phyloP scores from a whole-genome alignment of 228 moss, liverwort and hornwort species.

The Sphagnum magellanicum region DNA sequence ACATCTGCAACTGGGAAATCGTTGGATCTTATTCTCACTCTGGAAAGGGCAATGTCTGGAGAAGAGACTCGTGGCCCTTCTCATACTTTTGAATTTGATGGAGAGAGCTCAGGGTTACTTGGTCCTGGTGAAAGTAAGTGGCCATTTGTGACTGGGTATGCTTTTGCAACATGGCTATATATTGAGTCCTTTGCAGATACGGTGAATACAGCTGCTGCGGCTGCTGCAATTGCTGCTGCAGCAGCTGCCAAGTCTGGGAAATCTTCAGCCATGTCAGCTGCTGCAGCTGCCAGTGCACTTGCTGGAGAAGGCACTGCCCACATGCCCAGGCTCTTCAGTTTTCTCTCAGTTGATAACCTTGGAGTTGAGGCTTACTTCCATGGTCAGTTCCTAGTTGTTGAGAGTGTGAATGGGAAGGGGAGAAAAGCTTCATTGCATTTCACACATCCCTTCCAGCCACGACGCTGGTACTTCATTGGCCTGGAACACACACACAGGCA shows the following conservation, averaged over 20 bases:
- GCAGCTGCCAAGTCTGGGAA: constrained; percentile 85
- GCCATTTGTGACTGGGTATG: constrained; percentile 86
- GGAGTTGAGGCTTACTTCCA: constrained; percentile 92
- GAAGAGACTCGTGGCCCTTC: constrained; percentile 85
- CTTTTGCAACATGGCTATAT: constrained; percentile 83
- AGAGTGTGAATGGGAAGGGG: constrained; percentile 78
- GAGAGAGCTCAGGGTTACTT: constrained; percentile 86
- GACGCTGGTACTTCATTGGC: constrained; percentile 85
- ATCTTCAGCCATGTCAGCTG: constrained; percentile 89
- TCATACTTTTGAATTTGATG: constrained; percentile 82
- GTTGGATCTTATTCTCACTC: constrained; percentile 54
- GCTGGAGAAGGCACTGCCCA: constrained; percentile 96
- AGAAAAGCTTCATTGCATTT: constrained; percentile 89
- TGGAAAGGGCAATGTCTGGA: constrained; percentile 71
- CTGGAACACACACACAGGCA: constrained; percentile 88
- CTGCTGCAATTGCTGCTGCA: constrained; percentile 88
- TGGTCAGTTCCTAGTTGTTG: constrained; percentile 87
- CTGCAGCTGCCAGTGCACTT: constrained; percentile 84
- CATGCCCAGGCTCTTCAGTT: constrained; percentile 92
- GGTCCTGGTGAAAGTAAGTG: constrained; percentile 88
- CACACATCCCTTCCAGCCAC: constrained; percentile 77
- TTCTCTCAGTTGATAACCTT: constrained; percentile 84
- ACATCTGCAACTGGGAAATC: constrained; percentile 60
- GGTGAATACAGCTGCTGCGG: constrained; percentile 80
- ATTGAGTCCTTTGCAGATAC: constrained; percentile 94